Percentiles rank a stretch among this genome's conserved stretches.
phyloP scores from a whole-genome alignment of 257 asterid genomes.

The Plantago elongata region DNA sequence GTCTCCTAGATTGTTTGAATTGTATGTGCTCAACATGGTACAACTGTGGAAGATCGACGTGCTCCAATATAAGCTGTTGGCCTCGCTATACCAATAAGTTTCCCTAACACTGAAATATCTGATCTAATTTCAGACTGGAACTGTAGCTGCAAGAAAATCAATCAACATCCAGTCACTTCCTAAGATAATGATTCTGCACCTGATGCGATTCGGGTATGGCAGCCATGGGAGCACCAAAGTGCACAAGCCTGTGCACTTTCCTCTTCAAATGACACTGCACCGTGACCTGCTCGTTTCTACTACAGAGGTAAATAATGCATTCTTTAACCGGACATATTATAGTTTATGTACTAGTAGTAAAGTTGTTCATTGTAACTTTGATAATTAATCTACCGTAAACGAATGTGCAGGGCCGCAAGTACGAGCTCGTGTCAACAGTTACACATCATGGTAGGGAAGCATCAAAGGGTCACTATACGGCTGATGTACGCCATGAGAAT shows the following conservation, averaged over 20 bases:
- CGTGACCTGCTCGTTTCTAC: slow-evolving; percentile 72
- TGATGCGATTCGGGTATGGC: slow-evolving; percentile 81
- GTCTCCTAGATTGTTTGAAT: too few relatives aligned
- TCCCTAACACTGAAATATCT: not conserved
- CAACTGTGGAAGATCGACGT: too few relatives aligned
- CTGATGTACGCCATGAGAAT: slow-evolving; percentile 49
- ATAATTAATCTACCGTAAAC: not conserved
- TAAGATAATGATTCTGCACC: slow-evolving; percentile 74
- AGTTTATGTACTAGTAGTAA: not conserved
- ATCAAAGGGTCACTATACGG: slow-evolving; percentile 89
- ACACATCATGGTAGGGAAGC: slow-evolving; percentile 95
- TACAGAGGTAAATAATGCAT: slow-evolving; percentile 52
- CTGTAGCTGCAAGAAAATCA: slow-evolving; percentile 69
- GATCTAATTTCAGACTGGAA: slow-evolving; percentile 50
- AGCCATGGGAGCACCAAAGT: slow-evolving; percentile 78
- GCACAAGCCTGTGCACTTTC: slow-evolving; percentile 72
- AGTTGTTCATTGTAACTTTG: not conserved
- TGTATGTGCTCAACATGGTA: too few relatives aligned
- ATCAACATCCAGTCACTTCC: slow-evolving; percentile 70
- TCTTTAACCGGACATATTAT: not conserved
- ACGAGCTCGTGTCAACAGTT: slow-evolving; percentile 72
- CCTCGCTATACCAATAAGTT: not conserved
- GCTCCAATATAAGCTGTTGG: too few relatives aligned
- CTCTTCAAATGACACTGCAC: slow-evolving; percentile 59
- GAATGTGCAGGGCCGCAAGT: slow-evolving; percentile 62